Evolutionary conservation across 2,329 filamentous ascomycete species (phyloP).

Genomic region (Emmonsia crescens): DNA sequence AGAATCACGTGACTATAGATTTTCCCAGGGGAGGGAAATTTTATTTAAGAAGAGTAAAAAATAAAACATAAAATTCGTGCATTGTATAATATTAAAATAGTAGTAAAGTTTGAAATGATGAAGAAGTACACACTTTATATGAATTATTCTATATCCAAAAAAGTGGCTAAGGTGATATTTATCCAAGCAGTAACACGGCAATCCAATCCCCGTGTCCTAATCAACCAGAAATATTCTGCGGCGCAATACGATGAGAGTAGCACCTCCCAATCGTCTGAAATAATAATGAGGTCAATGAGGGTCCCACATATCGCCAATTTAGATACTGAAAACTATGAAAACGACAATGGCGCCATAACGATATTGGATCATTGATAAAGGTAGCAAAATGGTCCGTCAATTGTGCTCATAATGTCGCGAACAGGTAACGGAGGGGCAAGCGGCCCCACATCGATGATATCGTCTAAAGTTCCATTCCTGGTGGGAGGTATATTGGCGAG

Average conservation of each 20-base stretch:
- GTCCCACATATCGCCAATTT: background rate
- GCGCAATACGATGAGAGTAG: background rate
- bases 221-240: no score
- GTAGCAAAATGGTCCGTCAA: conserved; percentile 19
- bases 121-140: background rate
- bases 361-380: conserved; percentile 13
- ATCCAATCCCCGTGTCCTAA: no score
- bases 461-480: conserved; percentile 18
- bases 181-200: background rate
- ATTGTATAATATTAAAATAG: background rate
- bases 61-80: background rate
- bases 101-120: background rate
- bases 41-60: background rate
- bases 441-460: conserved; percentile 15
- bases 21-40: no score
- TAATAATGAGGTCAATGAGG: background rate
- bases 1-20: background rate
- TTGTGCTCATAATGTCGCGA: conserved; percentile 15
- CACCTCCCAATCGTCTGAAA: background rate
- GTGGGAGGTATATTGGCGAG: conserved; percentile 14
- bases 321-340: background rate
- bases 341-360: background rate
- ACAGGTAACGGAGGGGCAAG: conserved; percentile 12
- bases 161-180: background rate
- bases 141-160: background rate